Evolutionary conservation across 2,329 filamentous ascomycete genomes (phyloP), one percentile per base, ranked within the genome.

Genomic region (Didymosphaeria variabile): DNA sequence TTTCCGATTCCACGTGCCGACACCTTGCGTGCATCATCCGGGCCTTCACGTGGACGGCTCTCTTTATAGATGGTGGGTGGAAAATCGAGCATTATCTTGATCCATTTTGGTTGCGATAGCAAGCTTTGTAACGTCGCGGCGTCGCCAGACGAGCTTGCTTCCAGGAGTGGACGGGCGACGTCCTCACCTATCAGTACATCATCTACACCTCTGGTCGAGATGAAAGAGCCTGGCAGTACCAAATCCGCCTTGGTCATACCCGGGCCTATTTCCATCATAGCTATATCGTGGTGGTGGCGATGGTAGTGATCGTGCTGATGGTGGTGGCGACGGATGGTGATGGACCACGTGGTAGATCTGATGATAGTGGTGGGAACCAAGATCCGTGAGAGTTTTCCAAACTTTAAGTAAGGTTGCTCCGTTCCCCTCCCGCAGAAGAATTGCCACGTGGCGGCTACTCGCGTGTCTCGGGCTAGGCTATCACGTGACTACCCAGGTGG

Each of bases 81-180:
- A 42, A 29, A 13, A 49, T 65, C 45, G 40, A 60, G 51, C 59
- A 65, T 62, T 49, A 34, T 60, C 51, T 60, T 42, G 54, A 56
- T 57, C 32, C 29, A 62, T 58, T 60, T 46, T 55, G 62, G 57
- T 40, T 65, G 57, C 42, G 57, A 60, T 59, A 65, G 62, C 60
- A 65, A 60, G 51, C 47, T 60, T 58, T 55, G 46, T 54, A 60
- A 51, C 21, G 55, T 40, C 17, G 60, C 46, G 57, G 56, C 59
- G 57, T 65, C 54, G 45, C 62, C 62, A 59, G 54, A 62, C 40
- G 53, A 58, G 60, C 62, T 58, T 60, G 62, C 62, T 60, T 62
- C 55, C n/a, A 62, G 54, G 42, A 65, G 55, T 32, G 31, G 45
- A 31, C 57, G 54, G 36, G 57, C 62, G 50, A n/a, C 31, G 47